A percentile compares a stretch with the other conserved stretches of the same genome.
These are phyloP conservation scores for Thelonectria blattea DNA, from an alignment of 2,329 filamentous ascomycete species.

Conservation along the genomic window DNA sequence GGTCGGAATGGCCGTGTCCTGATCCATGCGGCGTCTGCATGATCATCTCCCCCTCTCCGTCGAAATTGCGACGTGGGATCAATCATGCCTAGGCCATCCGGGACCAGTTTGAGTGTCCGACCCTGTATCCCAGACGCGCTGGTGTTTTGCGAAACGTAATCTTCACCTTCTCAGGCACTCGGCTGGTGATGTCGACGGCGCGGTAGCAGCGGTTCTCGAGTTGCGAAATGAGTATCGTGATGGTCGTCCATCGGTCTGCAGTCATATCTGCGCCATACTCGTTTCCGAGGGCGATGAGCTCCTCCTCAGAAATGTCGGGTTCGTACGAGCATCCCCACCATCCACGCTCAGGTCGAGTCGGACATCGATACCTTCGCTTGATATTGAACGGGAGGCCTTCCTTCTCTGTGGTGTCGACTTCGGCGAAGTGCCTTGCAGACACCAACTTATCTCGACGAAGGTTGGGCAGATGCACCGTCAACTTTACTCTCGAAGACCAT, in stretches of 20 bases:
- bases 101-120: neutral
- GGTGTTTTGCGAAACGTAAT: constrained; percentile 9
- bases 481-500: constrained; percentile 2
- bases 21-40: constrained; percentile 37
- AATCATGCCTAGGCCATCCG: constrained; percentile 8
- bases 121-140: constrained; percentile 4
- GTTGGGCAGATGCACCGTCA: constrained; percentile 10
- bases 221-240: constrained; percentile 2
- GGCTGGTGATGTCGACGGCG: constrained; percentile 13
- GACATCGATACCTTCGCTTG: constrained; percentile 5
- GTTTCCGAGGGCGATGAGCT: constrained; percentile 2
- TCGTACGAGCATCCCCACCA: constrained; percentile 12
- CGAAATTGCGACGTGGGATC: constrained; percentile 31
- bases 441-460: neutral
- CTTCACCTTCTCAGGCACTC: constrained; percentile 7
- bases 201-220: constrained; percentile 9
- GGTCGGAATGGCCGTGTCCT: constrained; percentile 22
- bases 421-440: neutral
- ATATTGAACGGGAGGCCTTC: constrained; percentile 4
- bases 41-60: constrained; percentile 23
- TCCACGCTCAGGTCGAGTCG: constrained; percentile 6
- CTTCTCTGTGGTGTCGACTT: neutral
- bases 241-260: constrained; percentile 4
- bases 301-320: constrained; percentile 8
- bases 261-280: neutral